These are phyloP conservation scores for Paraurostyla sp. DNA, from an alignment of 73 alveolate genomes.

Conservation along the genomic window DNA sequence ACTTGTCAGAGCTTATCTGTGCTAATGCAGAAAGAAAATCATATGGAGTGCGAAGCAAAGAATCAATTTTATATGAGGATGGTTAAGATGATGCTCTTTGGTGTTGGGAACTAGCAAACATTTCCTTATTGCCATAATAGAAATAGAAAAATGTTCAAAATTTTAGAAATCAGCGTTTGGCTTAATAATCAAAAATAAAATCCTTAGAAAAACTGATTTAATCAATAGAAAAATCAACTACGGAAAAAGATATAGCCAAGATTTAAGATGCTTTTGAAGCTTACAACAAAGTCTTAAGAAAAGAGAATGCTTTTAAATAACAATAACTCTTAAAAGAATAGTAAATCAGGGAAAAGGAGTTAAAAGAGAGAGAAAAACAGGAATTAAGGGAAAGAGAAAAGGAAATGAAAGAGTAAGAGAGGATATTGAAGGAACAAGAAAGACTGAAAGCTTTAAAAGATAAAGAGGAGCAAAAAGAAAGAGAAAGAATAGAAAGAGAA, in stretches of 20 bases:
- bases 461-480: background rate
- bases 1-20: background rate
- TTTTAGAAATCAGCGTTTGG: background rate
- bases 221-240: constrained; percentile 2
- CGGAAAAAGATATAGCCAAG: constrained; percentile 20
- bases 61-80: background rate
- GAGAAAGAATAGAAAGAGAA: constrained; percentile 12
- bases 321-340: background rate
- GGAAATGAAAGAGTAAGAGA: constrained; percentile 1
- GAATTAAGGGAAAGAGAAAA: background rate
- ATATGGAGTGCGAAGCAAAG: background rate
- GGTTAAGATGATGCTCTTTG: constrained; percentile 27
- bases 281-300: constrained; percentile 23
- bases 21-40: constrained; percentile 28
- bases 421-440: background rate
- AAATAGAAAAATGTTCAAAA: background rate
- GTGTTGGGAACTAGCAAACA: constrained; percentile 26
- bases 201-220: background rate
- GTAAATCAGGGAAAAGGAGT: background rate
- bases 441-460: background rate
- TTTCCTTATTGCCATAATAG: background rate
- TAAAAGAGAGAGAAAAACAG: constrained; percentile 21
- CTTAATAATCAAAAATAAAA: background rate
- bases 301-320: constrained; percentile 21
- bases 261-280: constrained; percentile 16